Conservation (phyloP, 495 filamentous ascomycete species). For the Xylaria venustula region DNA sequence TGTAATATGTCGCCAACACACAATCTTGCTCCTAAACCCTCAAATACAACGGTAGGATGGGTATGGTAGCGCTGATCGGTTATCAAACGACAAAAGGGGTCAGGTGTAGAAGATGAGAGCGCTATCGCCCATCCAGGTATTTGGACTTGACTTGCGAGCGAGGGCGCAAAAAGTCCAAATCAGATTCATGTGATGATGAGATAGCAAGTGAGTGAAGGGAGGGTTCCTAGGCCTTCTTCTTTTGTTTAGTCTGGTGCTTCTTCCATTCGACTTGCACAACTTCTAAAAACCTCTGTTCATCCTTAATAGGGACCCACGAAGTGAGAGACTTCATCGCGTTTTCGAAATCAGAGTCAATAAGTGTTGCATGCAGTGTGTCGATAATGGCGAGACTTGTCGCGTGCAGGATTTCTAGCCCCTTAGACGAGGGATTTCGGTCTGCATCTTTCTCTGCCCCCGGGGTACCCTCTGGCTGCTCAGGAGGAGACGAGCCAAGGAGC, state of each 20-base stretch:
- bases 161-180: background rate
- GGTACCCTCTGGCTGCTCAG: conserved; percentile 5
- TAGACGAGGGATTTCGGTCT: conserved; percentile 23
- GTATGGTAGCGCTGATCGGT: conserved; percentile 15
- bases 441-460: conserved; percentile 11
- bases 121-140: conserved; percentile 6
- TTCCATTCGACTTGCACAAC: conserved; percentile 93
- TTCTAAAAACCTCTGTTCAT: conserved; percentile 92
- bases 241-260: conserved; percentile 50
- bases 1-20: background rate
- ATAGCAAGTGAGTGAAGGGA: conserved; percentile 4
- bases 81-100: conserved; percentile 14
- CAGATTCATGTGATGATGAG: conserved; percentile 3
- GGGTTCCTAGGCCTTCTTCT: conserved; percentile 29
- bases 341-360: conserved; percentile 94
- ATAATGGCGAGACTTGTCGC: conserved; percentile 89
- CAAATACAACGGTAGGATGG: conserved; percentile 15
- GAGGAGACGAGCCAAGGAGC: conserved; percentile 66
- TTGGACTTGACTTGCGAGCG: background rate
- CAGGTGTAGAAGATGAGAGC: background rate
- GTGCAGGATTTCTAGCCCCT: conserved; percentile 83
- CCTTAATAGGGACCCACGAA: conserved; percentile 91
- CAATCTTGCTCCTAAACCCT: background rate
- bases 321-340: conserved; percentile 98
- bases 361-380: conserved; percentile 84